Evolutionary conservation across 495 filamentous ascomycete species (phyloP).

Genomic region (Recurvomyces mirabilis): DNA sequence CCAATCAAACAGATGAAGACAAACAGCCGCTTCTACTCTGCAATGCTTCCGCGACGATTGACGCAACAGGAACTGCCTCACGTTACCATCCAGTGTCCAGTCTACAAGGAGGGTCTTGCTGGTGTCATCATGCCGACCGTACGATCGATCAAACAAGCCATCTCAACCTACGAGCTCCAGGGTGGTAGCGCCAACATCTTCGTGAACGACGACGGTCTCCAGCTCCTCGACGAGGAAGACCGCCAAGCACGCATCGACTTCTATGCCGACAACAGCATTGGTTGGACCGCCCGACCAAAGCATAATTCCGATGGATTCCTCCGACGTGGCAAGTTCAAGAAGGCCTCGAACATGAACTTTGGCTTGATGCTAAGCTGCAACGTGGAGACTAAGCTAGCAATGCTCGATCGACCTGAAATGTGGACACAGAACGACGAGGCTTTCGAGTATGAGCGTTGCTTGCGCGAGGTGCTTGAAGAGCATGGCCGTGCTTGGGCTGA

Average conservation of each 20-base stretch:
- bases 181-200: conserved; percentile 73
- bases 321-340: conserved; percentile 46
- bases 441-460: conserved; percentile 51
- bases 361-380: conserved; percentile 62
- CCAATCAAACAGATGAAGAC: conserved; percentile 58
- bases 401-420: conserved; percentile 42
- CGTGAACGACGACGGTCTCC: conserved; percentile 70
- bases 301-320: conserved; percentile 42
- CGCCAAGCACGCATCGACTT: conserved; percentile 55
- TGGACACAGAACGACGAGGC: conserved; percentile 65
- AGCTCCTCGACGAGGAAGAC: conserved; percentile 56
- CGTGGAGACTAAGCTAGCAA: conserved; percentile 56
- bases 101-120: conserved; percentile 59
- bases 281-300: conserved; percentile 66
- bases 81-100: conserved; percentile 60
- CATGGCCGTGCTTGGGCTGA: conserved; percentile 65
- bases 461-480: conserved; percentile 46
- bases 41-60: conserved; percentile 47
- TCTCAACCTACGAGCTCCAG: conserved; percentile 69
- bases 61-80: conserved; percentile 42
- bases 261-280: conserved; percentile 60
- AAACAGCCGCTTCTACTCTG: conserved; percentile 73
- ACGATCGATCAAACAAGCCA: conserved; percentile 58
- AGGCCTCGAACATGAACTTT: conserved; percentile 76
- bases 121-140: conserved; percentile 59